Conservation (phyloP, 176 grass and related monocot genomes). For the Pontederia paniculata region DNA sequence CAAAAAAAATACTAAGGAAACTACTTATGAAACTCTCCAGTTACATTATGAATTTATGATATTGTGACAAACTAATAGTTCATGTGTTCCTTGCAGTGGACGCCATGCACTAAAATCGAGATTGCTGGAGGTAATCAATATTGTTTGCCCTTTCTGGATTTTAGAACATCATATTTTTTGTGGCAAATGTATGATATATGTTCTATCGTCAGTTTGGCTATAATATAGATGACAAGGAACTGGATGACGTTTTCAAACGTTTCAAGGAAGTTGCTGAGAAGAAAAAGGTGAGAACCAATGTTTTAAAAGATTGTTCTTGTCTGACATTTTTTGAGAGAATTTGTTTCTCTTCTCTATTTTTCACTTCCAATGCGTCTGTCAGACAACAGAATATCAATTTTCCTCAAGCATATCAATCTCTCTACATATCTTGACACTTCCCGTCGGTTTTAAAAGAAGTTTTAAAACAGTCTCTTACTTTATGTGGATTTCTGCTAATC, state of each 20-base stretch:
- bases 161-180: constrained; percentile 7
- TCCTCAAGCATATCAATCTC: no score
- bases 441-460: no score
- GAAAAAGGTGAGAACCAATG: constrained; percentile 58
- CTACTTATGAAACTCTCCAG: no score
- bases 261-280: constrained; percentile 99
- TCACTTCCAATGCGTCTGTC: no score
- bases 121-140: constrained; percentile 59
- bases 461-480: no score
- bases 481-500: no score
- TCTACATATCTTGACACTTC: no score
- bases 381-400: no score
- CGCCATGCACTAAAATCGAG: constrained; percentile 85
- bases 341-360: no score
- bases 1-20: no score
- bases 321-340: no score
- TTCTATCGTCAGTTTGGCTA: constrained; percentile 62
- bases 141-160: constrained; percentile 13
- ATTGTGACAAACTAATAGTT: not conserved
- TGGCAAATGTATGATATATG: constrained; percentile 5
- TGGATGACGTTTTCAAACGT: constrained; percentile 91
- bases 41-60: no score
- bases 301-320: not conserved
- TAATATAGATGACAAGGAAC: constrained; percentile 75
- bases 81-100: constrained; percentile 38